Base-by-base conservation (phyloP, 306 rosid species). In the Leucaena leucocephala region DNA sequence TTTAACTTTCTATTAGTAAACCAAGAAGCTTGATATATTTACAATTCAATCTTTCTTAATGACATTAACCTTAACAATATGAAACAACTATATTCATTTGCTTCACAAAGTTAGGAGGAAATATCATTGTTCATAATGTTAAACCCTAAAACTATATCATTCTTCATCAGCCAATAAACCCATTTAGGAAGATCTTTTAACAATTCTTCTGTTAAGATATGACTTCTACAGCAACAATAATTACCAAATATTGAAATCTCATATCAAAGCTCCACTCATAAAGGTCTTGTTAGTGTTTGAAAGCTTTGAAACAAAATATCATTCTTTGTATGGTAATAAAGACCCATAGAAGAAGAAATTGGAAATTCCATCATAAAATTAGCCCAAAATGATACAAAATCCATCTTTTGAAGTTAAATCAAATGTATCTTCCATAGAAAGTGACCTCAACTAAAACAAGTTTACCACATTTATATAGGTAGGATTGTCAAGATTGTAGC, bases 91-190 rank as follows among this genome's bases (percentile, higher is more conserved):
- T 84, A 79, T 55, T 87, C 27, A 27, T 27, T 85, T 6, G 87
- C 84, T 63, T 82, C 89, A 65, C 70, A 52, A 46, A 87, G 84
- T 83, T 72, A 72, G 21, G 83, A 68, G 54, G 89, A 84, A 35
- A 88, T 54, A 71, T 77, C 89, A 42, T 77, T 79, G 72, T 76
- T 84, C 52, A 90, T 21, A 77, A 90, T 83, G 66, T 3, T 38
- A 3, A 38, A 38, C 5, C 42, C 42, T 3, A 38, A 38, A 4
- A 38, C 42, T 6, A 38, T 88, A 88, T 90, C 94, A 78, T 86
- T 92, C 88, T 87, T 88, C 46, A 84, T 89, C 78, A 87, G 93
- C 94, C 89, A 87, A 80, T 86, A 85, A 76, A 88, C 65, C 93
- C 97, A 92, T 77, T 87, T 85, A 19, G 91, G 86, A 85, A 92